phyloP scores from a whole-genome alignment of 2,329 filamentous ascomycete species.

The Fusarium chaquense region DNA sequence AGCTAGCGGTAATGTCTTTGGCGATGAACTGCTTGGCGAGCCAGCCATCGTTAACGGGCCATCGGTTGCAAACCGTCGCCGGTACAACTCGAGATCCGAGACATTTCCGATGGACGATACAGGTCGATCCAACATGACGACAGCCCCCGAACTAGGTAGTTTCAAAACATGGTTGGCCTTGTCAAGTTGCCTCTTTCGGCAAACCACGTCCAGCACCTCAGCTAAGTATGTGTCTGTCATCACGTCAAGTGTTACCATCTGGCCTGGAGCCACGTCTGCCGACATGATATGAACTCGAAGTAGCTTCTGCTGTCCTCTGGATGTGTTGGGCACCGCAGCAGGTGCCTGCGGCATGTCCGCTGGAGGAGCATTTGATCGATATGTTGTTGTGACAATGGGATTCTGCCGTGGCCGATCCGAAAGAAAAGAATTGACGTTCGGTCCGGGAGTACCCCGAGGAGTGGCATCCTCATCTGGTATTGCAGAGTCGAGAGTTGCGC shows the following conservation, averaged over 20 bases:
- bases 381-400: slow-evolving; percentile 71
- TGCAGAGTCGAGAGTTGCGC: slow-evolving; percentile 40
- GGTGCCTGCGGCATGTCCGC: slow-evolving; percentile 68
- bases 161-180: slow-evolving; percentile 84
- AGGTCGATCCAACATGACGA: slow-evolving; percentile 81
- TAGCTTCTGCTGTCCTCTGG: slow-evolving; percentile 75
- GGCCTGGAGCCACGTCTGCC: slow-evolving; percentile 77
- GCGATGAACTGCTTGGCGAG: slow-evolving; percentile 76
- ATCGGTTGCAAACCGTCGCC: slow-evolving; percentile 80
- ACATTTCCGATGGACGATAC: slow-evolving; percentile 83
- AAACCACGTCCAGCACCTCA: slow-evolving; percentile 83
- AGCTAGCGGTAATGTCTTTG: slow-evolving; percentile 69
- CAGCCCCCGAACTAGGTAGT: slow-evolving; percentile 77
- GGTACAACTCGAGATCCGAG: slow-evolving; percentile 79
- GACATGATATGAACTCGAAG: slow-evolving; percentile 78
- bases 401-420: slow-evolving; percentile 61
- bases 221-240: slow-evolving; percentile 87
- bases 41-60: slow-evolving; percentile 75
- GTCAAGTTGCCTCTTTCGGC: slow-evolving; percentile 81
- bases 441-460: slow-evolving; percentile 43
- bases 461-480: slow-evolving; percentile 51
- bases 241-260: slow-evolving; percentile 78
- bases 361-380: slow-evolving; percentile 64
- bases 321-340: slow-evolving; percentile 57
- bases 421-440: slow-evolving; percentile 50